Percentiles rank a stretch among this genome's conserved stretches.
phyloP scores from a whole-genome alignment of 2,329 filamentous ascomycete species.

The Tolypocladium paradoxum region DNA sequence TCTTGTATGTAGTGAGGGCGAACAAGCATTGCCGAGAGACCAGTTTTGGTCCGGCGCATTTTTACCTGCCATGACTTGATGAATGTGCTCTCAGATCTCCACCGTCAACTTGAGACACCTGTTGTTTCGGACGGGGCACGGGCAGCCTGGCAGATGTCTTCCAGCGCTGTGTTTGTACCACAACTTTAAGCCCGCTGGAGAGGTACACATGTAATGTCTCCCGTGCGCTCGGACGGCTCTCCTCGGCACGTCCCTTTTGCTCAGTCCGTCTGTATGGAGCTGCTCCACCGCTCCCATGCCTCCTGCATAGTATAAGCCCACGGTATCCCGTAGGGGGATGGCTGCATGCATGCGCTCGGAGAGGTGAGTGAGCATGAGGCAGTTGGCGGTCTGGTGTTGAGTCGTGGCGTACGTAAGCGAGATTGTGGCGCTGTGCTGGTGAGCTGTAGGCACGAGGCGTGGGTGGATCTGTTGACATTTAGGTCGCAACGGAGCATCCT shows the following conservation, averaged over 20 bases:
- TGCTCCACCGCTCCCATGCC: not conserved
- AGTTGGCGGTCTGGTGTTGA: not conserved
- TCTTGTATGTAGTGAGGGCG: constrained; percentile 15
- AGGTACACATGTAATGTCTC: not conserved
- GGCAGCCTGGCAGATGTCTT: not conserved
- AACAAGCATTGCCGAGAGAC: constrained; percentile 22
- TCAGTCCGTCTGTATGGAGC: not conserved
- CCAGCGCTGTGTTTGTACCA: not conserved
- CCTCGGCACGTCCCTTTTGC: not conserved
- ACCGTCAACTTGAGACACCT: too few relatives aligned
- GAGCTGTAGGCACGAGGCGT: not conserved
- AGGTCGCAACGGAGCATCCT: too few relatives aligned
- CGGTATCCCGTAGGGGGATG: too few relatives aligned
- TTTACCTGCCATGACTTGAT: not conserved
- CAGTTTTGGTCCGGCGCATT: constrained; percentile 28
- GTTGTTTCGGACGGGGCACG: not conserved
- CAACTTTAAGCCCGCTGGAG: too few relatives aligned
- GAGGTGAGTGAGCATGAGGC: not conserved
- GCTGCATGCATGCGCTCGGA: not conserved
- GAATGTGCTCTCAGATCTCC: not conserved
- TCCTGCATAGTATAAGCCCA: not conserved
- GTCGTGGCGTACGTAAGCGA: not conserved
- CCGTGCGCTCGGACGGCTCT: not conserved
- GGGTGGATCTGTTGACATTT: not conserved
- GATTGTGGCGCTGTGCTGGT: not conserved